Evolutionary conservation across 257 asterid genomes (phyloP).

Genomic region (Haberlea rhodopensis): DNA sequence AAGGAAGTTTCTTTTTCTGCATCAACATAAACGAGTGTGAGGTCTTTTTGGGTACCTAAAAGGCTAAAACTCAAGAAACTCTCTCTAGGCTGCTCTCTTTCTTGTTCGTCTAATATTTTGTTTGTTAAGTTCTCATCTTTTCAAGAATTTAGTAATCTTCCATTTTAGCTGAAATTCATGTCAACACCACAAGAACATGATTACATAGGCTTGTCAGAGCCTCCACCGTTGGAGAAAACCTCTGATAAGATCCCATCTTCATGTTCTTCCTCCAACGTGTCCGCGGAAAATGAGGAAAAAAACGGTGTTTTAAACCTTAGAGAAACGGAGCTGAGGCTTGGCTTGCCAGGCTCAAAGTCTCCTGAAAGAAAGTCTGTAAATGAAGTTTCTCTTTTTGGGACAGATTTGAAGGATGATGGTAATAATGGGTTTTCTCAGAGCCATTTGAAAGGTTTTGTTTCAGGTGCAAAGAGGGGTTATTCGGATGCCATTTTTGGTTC

Average conservation of each 20-base stretch:
- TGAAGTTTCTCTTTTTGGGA: slow-evolving; percentile 58
- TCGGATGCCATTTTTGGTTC: slow-evolving; percentile 71
- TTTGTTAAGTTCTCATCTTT: slow-evolving; percentile 8
- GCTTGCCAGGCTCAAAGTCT: slow-evolving; percentile 72
- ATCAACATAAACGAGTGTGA: slow-evolving; percentile 42
- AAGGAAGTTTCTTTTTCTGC: slow-evolving; percentile 50
- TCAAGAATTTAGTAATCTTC: background rate
- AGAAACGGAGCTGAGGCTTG: slow-evolving; percentile 83
- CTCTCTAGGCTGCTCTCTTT: slow-evolving; percentile 29
- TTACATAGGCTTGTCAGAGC: slow-evolving; percentile 64
- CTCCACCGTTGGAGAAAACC: slow-evolving; percentile 39
- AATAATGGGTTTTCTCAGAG: slow-evolving; percentile 29
- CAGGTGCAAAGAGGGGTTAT: slow-evolving; percentile 74
- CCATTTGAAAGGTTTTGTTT: slow-evolving; percentile 38
- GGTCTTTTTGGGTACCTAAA: slow-evolving; percentile 36
- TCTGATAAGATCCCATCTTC: slow-evolving; percentile 35
- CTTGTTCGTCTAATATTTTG: slow-evolving; percentile 16
- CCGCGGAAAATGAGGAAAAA: slow-evolving; percentile 28
- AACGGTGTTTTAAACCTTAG: slow-evolving; percentile 38
- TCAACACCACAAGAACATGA: slow-evolving; percentile 60
- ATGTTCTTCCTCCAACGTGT: slow-evolving; percentile 29
- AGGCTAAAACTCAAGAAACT: background rate
- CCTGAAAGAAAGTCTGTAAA: slow-evolving; percentile 41
- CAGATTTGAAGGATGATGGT: slow-evolving; percentile 49
- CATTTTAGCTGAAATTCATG: slow-evolving; percentile 30